A percentile compares a stretch with the other conserved stretches of the same genome.
Evolutionary conservation across 768 basidiomycete genomes (phyloP).

Genomic region (Serpula lacrymans): DNA sequence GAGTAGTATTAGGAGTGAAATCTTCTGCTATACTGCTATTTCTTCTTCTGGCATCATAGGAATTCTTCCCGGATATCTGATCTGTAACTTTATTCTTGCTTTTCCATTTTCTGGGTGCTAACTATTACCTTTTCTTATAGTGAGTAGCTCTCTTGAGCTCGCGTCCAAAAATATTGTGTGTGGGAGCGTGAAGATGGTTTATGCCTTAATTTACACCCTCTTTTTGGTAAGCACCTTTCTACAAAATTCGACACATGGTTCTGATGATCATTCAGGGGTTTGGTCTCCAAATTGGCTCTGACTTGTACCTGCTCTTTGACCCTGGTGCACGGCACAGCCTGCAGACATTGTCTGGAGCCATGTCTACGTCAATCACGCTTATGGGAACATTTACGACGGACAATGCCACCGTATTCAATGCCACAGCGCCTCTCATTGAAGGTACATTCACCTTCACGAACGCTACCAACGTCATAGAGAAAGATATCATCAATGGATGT

Average conservation of each 20-base stretch:
- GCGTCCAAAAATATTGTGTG: conserved; percentile 84
- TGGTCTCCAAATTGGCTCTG: conserved; percentile 80
- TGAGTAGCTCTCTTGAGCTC: conserved; percentile 79
- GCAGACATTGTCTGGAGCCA: conserved; percentile 47
- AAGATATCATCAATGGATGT: conserved; percentile 63
- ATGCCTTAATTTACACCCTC: conserved; percentile 82
- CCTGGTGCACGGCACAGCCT: conserved; percentile 49
- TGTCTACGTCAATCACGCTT: conserved; percentile 48
- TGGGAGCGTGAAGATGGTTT: conserved; percentile 85
- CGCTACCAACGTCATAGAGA: conserved; percentile 38
- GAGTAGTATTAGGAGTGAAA: conserved; percentile 68
- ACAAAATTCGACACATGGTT: conserved; percentile 2
- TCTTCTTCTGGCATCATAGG: conserved; percentile 85
- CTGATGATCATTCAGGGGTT: conserved; percentile 66
- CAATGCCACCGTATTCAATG: conserved; percentile 35
- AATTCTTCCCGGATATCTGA: conserved; percentile 87
- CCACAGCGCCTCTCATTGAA: conserved; percentile 40
- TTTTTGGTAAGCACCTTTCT: conserved; percentile 47
- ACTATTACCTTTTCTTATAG: conserved; percentile 31
- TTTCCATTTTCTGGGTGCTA: conserved; percentile 1
- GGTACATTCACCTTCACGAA: conserved; percentile 71
- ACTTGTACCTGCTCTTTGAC: conserved; percentile 74
- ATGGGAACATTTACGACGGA: conserved; percentile 70
- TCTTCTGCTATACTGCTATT: conserved; percentile 91
- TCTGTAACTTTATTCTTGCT: conserved; percentile 45